Evolutionary conservation across 345 rosid genomes (phyloP).

Genomic region (Citrus inodora): DNA sequence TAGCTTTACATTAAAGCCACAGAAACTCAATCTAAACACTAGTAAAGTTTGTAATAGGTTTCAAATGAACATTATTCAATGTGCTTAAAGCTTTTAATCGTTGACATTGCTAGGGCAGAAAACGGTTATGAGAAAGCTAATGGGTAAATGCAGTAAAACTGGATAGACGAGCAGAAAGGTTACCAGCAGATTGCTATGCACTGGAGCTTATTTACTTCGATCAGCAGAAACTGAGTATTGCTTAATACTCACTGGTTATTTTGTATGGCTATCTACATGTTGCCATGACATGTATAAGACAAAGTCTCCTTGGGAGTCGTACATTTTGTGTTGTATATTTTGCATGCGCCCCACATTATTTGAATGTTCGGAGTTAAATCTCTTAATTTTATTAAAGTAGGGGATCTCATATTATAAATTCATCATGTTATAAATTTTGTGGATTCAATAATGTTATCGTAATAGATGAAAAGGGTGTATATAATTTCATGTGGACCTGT

Average conservation of each 20-base stretch:
- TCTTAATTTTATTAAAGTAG: no score
- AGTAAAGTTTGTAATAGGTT: neutral
- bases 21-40: no score
- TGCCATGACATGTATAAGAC: no score
- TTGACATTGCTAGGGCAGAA: conserved; percentile 65
- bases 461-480: no score
- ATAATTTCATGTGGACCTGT: no score
- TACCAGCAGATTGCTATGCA: neutral
- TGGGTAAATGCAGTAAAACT: neutral
- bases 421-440: no score
- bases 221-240: neutral
- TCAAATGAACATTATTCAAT: neutral
- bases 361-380: no score
- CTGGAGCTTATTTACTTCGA: neutral
- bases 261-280: neutral
- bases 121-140: conserved; percentile 50
- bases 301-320: no score
- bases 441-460: no score
- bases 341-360: no score
- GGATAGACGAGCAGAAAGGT: neutral
- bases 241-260: neutral
- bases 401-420: no score
- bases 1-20: neutral
- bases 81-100: neutral
- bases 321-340: no score